Base-by-base conservation (phyloP, 2,329 filamentous ascomycete genomes). In the Boeremia lycopersici region DNA sequence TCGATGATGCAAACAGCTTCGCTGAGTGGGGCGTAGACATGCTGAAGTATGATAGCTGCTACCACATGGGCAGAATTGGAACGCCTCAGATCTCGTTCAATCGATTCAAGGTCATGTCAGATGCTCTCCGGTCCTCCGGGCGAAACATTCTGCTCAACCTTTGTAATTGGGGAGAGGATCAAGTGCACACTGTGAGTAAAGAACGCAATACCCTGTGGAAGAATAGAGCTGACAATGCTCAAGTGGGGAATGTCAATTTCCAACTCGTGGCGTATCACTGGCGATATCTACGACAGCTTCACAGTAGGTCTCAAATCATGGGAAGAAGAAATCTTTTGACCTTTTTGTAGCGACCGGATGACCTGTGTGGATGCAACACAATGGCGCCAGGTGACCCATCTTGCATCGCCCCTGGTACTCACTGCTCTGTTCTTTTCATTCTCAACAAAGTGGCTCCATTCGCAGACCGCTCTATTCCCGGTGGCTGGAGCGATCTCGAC, bases 31-130 rank as follows among this genome's bases (percentile, higher is more conserved):
- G 69, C 5, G 62, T 74, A 25, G 72, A 74, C 34, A 73, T 70
- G 56, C 58, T 73, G 23, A 75, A 74, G 40, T 75, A 75, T 26
- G 72, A 74, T 57, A 73, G 68, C 55, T 75, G 73, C 61, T 72
- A 70, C 42, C 64, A 69, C 17, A 65, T 66, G 61, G 66, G 65
- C 19, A 63, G 64, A 13, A 63, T 65, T 15, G 67, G 66, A 23
- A 68, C 64, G 19, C 66, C 67, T 4, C 61, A 59, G 7, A 48
- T 62, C 12, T 69, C 65, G 1, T 68, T 70, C 47, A 60, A 67
- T 28, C 59, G 67, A 25, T 70, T 67, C 61, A 68, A 70, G 26
- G 53, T 57, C 25, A 70, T 68, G 67, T 60, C 63, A 10, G 61
- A 67, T 33, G 67, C 67, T 10, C 44, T 69, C 13, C 61, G 60